phyloP scores from a whole-genome alignment of 2,329 filamentous ascomycete species.

The Podosphaera leucotricha region DNA sequence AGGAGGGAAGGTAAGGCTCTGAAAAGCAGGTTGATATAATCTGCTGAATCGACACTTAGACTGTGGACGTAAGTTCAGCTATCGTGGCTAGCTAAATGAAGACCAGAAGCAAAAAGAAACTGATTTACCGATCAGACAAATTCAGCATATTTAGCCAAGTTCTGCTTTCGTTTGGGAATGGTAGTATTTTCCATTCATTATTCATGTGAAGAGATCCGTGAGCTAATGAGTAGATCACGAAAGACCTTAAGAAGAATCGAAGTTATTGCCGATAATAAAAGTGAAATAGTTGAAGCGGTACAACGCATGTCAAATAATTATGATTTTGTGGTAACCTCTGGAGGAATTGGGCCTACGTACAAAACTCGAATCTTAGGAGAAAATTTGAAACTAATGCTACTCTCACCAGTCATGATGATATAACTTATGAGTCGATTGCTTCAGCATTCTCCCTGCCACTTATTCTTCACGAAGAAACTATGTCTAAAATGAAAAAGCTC shows the following conservation, averaged over 20 bases:
- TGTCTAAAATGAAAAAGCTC: conserved; percentile 60
- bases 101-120: neutral
- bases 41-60: conserved; percentile 9
- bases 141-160: conserved; percentile 38
- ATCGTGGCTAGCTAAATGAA: neutral
- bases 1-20: conserved; percentile 54
- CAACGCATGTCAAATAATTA: conserved; percentile 70
- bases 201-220: conserved; percentile 20
- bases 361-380: neutral
- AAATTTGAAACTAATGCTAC: neutral
- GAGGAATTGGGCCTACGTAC: conserved; percentile 86
- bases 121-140: conserved; percentile 27
- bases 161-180: conserved; percentile 37
- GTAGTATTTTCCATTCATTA: conserved; percentile 16
- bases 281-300: conserved; percentile 66
- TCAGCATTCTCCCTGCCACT: conserved; percentile 64
- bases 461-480: conserved; percentile 52
- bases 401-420: conserved; percentile 62
- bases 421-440: conserved; percentile 85
- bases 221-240: conserved; percentile 5
- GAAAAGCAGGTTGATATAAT: conserved; percentile 5
- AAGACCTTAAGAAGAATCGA: conserved; percentile 63
- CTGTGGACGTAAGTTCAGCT: conserved; percentile 16
- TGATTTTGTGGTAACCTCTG: conserved; percentile 86
- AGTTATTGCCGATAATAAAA: conserved; percentile 80